Conservation (phyloP, 176 grass and related monocot species). For the Pontederia paniculata region DNA sequence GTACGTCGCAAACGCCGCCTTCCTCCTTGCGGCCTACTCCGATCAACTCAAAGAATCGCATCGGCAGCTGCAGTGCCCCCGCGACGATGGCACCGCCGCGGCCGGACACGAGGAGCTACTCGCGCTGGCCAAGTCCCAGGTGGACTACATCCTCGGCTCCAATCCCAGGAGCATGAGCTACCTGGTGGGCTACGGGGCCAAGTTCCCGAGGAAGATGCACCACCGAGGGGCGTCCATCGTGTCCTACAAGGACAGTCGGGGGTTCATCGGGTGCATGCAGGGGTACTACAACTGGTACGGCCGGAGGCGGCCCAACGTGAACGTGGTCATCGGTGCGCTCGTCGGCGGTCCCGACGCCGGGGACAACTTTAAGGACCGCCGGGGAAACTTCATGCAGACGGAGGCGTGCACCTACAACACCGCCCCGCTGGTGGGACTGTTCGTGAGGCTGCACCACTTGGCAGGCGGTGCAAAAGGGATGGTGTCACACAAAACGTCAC, state of each 20-base stretch:
- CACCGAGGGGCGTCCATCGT: not conserved
- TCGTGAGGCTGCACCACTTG: not conserved
- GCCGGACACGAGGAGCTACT: not conserved
- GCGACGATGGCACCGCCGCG: not conserved
- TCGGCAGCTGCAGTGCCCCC: not conserved
- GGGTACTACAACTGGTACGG: conserved; percentile 14
- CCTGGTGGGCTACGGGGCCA: not conserved
- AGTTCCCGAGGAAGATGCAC: not conserved
- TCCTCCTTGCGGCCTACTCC: conserved; percentile 5
- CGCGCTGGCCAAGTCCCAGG: not conserved
- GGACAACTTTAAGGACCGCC: not conserved
- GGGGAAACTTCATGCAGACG: conserved; percentile 6
- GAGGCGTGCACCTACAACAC: conserved; percentile 18
- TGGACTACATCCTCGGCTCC: not conserved
- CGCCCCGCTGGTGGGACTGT: not conserved
- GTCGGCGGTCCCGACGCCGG: conserved; percentile 1
- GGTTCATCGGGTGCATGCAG: conserved; percentile 10
- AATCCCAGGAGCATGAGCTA: not conserved
- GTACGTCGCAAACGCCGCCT: conserved; percentile 9
- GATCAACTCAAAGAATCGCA: not conserved
- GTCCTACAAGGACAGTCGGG: conserved; percentile 1
- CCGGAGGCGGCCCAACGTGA: not conserved
- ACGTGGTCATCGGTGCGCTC: not conserved
- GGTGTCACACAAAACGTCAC: no score
- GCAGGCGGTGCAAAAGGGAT: no score